Base-by-base conservation (phyloP, 768 basidiomycete genomes). In the Lepiota venenata region DNA sequence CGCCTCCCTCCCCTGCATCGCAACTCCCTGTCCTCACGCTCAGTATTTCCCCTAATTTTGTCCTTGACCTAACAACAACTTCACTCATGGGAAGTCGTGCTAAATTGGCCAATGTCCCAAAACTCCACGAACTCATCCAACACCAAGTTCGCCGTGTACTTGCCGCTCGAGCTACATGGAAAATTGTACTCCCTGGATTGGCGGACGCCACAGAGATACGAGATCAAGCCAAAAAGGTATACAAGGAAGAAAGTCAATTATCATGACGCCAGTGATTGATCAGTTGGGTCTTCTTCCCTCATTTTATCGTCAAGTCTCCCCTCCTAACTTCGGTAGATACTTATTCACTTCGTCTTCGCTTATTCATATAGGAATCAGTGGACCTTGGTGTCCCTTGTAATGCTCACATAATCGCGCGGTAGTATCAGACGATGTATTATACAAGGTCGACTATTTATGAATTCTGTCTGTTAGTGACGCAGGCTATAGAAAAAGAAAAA, bases 41-140 rank as follows among this genome's bases (percentile, higher is more conserved):
- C 35, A 83, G 83, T 27, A 80, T 99, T 18, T 83, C 89, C 21
- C 88, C 93, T 1, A 85, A 91, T 63, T 97, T 99, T 63, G 83
- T 83, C 14, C 83, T 99, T 16, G 84, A 89, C 61, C 76, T 99
- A 40, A 83, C 87, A 47, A 94, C 92, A 10, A 92, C 86, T 6
- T 98, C 94, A 22, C 79, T 98, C 3, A 86, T 98, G 75, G 97
- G 97, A 16, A 94, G 91, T 60, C 85, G 96, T 42, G 95, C 97
- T n/a, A 97, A 98, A 71, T 79, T 99, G 1, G 93, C 93, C 56
- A 94, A 99, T 64, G 91, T 99, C 1, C 96, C 97, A 21, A 99
- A 99, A 69, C 75, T 98, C 14, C 95, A 98, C 61, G 95, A 99
- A 66, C 78, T 99, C 47, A 92, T 99, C 47, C 81, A 91, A 58